Percentiles rank a stretch among this genome's conserved stretches.
phyloP scores from a whole-genome alignment of 352 stramenopile genomes.

The Aphanomyces invadans region DNA sequence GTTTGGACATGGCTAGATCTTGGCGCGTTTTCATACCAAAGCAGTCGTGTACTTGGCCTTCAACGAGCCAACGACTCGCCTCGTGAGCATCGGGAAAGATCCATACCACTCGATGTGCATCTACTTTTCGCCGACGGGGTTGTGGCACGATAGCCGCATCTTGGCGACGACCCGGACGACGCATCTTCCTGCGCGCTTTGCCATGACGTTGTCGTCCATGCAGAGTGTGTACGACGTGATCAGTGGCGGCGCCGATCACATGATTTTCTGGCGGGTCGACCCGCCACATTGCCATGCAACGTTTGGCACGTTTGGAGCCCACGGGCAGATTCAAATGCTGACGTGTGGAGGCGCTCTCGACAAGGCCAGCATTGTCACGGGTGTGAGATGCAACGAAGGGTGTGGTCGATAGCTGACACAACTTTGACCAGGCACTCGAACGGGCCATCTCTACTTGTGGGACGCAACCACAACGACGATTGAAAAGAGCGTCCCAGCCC shows the following conservation, averaged over 20 bases:
- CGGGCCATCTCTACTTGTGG: constrained; percentile 67
- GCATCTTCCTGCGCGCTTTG: constrained; percentile 40
- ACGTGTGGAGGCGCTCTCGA: constrained; percentile 58
- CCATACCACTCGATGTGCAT: constrained; percentile 67
- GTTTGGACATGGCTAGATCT: constrained; percentile 23
- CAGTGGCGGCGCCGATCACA: constrained; percentile 55
- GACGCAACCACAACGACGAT: constrained; percentile 44
- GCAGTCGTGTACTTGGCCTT: constrained; percentile 64
- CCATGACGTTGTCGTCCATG: constrained; percentile 22
- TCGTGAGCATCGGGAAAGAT: constrained; percentile 63
- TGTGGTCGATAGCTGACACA: not conserved
- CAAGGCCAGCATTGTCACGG: constrained; percentile 16
- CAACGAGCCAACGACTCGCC: constrained; percentile 32
- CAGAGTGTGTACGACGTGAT: constrained; percentile 33
- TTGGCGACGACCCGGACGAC: constrained; percentile 44
- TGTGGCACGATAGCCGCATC: constrained; percentile 58
- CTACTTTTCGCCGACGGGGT: constrained; percentile 45
- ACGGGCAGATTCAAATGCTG: constrained; percentile 43
- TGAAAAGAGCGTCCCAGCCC: constrained; percentile 45
- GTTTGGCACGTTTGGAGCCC: constrained; percentile 53
- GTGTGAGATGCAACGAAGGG: not conserved
- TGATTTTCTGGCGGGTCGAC: constrained; percentile 63
- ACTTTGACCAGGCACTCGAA: constrained; percentile 46
- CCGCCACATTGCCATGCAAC: constrained; percentile 41
- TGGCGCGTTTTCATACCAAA: constrained; percentile 59